Evolutionary conservation across 78 protist genomes (phyloP), one percentile per base, ranked within the genome.

Genomic region (Dictyostelium purpureum): DNA sequence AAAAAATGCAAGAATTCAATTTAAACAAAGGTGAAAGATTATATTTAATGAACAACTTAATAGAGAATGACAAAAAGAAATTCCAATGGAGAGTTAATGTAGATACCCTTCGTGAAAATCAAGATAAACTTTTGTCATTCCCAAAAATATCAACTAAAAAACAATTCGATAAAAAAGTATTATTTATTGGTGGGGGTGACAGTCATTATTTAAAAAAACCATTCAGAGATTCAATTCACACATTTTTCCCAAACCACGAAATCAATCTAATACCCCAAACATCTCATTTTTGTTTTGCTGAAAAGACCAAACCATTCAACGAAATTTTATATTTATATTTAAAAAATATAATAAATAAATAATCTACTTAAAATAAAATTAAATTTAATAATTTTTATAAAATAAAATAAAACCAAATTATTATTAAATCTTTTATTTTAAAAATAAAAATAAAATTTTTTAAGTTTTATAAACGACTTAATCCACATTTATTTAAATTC

Each of bases 101-200:
- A n/a, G 79, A 81, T 59, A 69, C 79, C 45, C 38, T 81, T 35
- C 67, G 51, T 51, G 43, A 81, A 14, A 19, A 81, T 52, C 89
- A 81, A 81, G 38, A 69, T 52, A 74, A 81, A 26, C 12, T 81
- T 24, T 49, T 81, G n/a, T 9, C 59, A 19, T 81, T 81, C 6
- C 89, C 89, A 69, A 24, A 52, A 51, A 1, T n/a, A 7, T 40
- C 19, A 66, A 63, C 47, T 37, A 79, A 24, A 3, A 63, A 38
- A n/a, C 21, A 6, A 33, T 81, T 81, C 31, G 31, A 67, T 4
- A 81, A 81, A 33, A 47, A 45, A 65, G 67, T 70, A 18, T 69
- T 81, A 5, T 81, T 81, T 52, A 52, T 81, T 57, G 89, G 89
- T 21, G 89, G 89, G 1, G 51, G 45, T 18, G 89, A 81, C n/a